Evolutionary conservation across 805 yeast genomes (phyloP).

Genomic region (Starmerella vaccinii): DNA sequence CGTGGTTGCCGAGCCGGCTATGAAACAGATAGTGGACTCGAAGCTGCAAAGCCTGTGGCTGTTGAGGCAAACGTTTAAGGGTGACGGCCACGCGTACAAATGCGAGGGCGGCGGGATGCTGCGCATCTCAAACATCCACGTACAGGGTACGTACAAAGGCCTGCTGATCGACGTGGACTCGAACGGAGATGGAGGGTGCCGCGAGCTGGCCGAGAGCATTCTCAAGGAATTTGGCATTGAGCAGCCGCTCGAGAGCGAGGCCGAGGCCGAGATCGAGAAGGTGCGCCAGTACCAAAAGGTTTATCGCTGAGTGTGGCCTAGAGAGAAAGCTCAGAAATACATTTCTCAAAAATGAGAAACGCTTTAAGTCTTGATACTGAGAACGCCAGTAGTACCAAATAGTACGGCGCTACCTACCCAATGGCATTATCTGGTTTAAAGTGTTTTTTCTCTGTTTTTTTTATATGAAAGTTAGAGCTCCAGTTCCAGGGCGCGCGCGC

Average conservation of each 20-base stretch:
- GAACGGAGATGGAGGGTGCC: slow-evolving; percentile 17
- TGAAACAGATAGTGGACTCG: slow-evolving; percentile 45
- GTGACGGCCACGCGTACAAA: slow-evolving; percentile 62
- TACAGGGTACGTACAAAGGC: slow-evolving; percentile 67
- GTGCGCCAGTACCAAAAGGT: slow-evolving; percentile 13
- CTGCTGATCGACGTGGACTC: slow-evolving; percentile 46
- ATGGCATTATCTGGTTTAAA: too few species aligned
- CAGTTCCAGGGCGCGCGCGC: too few species aligned
- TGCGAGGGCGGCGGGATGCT: slow-evolving; percentile 41
- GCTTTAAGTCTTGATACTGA: too few species aligned
- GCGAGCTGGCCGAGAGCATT: slow-evolving; percentile 12
- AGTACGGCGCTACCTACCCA: too few species aligned
- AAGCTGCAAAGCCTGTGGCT: slow-evolving; percentile 64
- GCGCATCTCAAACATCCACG: slow-evolving; percentile 58
- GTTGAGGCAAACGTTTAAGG: slow-evolving; percentile 55
- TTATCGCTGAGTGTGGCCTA: slow-evolving; percentile 10
- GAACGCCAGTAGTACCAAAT: too few species aligned
- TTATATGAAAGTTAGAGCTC: too few species aligned
- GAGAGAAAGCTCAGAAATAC: neutral
- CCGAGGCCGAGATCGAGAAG: slow-evolving; percentile 6
- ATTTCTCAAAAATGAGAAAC: too few species aligned
- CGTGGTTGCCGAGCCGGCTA: slow-evolving; percentile 31
- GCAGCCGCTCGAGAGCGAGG: neutral
- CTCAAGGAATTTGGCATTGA: slow-evolving; percentile 6
- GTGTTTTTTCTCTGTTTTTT: too few species aligned